These are phyloP conservation scores for Mollisiaceae sp. DNA, from an alignment of 2,329 filamentous ascomycete species.

Conservation along the genomic window DNA sequence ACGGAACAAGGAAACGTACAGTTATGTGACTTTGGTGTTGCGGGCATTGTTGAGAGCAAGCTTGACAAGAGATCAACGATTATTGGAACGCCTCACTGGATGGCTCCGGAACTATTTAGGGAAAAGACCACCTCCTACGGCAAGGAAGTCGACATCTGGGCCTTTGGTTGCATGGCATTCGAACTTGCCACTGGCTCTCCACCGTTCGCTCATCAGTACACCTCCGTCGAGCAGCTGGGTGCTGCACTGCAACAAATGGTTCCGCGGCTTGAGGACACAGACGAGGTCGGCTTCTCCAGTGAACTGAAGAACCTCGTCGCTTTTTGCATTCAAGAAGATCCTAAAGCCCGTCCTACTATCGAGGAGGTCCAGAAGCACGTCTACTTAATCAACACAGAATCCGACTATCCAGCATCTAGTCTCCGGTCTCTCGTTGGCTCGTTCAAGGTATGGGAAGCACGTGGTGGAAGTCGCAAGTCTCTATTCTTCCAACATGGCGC, in stretches of 20 bases:
- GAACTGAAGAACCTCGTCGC: slow-evolving; percentile 62
- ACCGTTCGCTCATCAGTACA: slow-evolving; percentile 66
- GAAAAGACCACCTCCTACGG: slow-evolving; percentile 67
- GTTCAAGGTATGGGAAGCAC: slow-evolving; percentile 77
- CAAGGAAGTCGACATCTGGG: slow-evolving; percentile 82
- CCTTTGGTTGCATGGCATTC: slow-evolving; percentile 79
- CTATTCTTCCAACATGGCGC: slow-evolving; percentile 66
- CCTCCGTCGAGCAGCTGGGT: slow-evolving; percentile 53
- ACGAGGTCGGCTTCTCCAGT: slow-evolving; percentile 57
- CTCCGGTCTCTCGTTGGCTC: slow-evolving; percentile 71
- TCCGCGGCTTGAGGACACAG: slow-evolving; percentile 74
- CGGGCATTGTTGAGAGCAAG: slow-evolving; percentile 76
- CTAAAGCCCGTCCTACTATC: slow-evolving; percentile 70
- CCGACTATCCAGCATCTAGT: slow-evolving; percentile 66
- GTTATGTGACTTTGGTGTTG: slow-evolving; percentile 84
- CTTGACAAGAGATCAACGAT: slow-evolving; percentile 80
- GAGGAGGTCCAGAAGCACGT: slow-evolving; percentile 71
- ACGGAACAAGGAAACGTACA: slow-evolving; percentile 79
- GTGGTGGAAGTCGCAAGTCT: slow-evolving; percentile 72
- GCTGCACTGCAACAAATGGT: slow-evolving; percentile 63
- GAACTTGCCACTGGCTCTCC: slow-evolving; percentile 82
- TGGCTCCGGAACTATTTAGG: slow-evolving; percentile 78
- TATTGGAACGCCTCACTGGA: slow-evolving; percentile 84
- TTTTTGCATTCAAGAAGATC: slow-evolving; percentile 74
- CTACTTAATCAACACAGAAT: slow-evolving; percentile 68